Percentiles rank a stretch among this genome's conserved stretches.
phyloP scores from a whole-genome alignment of 345 rosid species.

The Gossypium mustelinum region DNA sequence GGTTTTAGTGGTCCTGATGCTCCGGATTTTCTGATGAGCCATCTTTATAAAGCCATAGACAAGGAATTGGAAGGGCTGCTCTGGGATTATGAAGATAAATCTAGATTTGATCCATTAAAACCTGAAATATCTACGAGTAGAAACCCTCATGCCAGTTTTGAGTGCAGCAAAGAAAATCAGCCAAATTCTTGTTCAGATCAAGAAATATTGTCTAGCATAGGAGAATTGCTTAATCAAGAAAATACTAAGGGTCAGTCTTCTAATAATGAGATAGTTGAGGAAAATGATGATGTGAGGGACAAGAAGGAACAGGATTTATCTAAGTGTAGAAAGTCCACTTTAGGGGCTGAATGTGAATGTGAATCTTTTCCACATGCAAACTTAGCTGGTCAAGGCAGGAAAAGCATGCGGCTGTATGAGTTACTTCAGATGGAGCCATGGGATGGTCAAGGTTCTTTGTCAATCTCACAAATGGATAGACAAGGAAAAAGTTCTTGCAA shows the following conservation, averaged over 20 bases:
- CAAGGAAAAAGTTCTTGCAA: slow-evolving; percentile 25
- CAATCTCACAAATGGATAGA: slow-evolving; percentile 24
- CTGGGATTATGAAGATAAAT: slow-evolving; percentile 73
- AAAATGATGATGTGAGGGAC: slow-evolving; percentile 28
- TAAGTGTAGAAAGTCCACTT: slow-evolving; percentile 20
- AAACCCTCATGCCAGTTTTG: slow-evolving; percentile 23
- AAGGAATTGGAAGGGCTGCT: slow-evolving; percentile 87
- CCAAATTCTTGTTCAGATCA: slow-evolving; percentile 30
- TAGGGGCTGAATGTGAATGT: slow-evolving; percentile 30
- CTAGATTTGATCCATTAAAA: slow-evolving; percentile 36
- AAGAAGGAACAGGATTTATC: slow-evolving; percentile 25
- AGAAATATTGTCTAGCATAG: slow-evolving; percentile 28
- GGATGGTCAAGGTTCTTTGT: slow-evolving; percentile 34
- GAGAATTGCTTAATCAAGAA: slow-evolving; percentile 35
- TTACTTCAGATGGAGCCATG: slow-evolving; percentile 71
- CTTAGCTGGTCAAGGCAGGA: slow-evolving; percentile 53
- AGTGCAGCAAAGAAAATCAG: slow-evolving; percentile 26
- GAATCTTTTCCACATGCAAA: slow-evolving; percentile 37
- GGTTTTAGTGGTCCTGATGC: slow-evolving; percentile 99
- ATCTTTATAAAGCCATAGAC: slow-evolving; percentile 81
- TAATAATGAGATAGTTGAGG: slow-evolving; percentile 50
- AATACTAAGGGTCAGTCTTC: slow-evolving; percentile 30
- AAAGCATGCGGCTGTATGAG: slow-evolving; percentile 81
- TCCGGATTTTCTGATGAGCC: slow-evolving; percentile 85
- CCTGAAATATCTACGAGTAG: slow-evolving; percentile 25